These are phyloP conservation scores for Ceratobasidium sp. DNA, from an alignment of 1,284 basidiomycete species.

Conservation along the genomic window DNA sequence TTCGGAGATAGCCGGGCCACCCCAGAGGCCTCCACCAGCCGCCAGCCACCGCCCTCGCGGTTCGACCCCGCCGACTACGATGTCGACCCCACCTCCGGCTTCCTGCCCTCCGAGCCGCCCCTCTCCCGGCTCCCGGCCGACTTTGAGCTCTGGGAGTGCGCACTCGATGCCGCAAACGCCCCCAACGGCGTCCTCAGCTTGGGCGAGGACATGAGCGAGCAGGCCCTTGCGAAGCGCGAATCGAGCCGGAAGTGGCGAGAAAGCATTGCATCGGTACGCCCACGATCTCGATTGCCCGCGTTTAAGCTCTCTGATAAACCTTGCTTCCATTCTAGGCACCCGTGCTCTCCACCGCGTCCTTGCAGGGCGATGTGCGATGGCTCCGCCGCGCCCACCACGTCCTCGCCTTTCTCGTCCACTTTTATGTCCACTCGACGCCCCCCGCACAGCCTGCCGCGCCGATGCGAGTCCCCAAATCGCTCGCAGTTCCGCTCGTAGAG, in stretches of 20 bases:
- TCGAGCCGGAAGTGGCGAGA: conserved; percentile 43
- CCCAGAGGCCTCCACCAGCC: conserved; percentile 25
- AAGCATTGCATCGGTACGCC: conserved; percentile 37
- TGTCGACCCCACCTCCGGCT: conserved; percentile 42
- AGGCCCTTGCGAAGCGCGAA: conserved; percentile 42
- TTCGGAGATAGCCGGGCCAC: conserved; percentile 25
- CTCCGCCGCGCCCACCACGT: conserved; percentile 61
- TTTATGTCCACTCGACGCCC: conserved; percentile 59
- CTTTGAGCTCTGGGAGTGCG: conserved; percentile 40
- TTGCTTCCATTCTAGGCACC: conserved; percentile 46
- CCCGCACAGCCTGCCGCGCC: conserved; percentile 44
- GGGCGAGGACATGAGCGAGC: conserved; percentile 41
- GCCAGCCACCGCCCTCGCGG: background rate
- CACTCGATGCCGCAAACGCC: conserved; percentile 42
- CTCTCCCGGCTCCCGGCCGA: conserved; percentile 39
- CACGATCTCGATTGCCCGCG: conserved; percentile 21
- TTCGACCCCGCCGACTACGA: conserved; percentile 40
- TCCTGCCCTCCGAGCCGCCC: conserved; percentile 40
- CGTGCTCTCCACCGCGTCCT: conserved; percentile 47
- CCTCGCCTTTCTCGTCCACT: conserved; percentile 61
- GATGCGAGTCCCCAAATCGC: conserved; percentile 52
- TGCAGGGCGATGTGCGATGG: conserved; percentile 49
- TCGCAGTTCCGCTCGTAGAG: conserved; percentile 56
- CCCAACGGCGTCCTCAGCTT: conserved; percentile 40
- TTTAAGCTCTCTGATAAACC: conserved; percentile 27